Evolutionary conservation across 768 basidiomycete species (phyloP), one percentile per base, ranked within the genome.

Genomic region (Lactifluus pinguis): DNA sequence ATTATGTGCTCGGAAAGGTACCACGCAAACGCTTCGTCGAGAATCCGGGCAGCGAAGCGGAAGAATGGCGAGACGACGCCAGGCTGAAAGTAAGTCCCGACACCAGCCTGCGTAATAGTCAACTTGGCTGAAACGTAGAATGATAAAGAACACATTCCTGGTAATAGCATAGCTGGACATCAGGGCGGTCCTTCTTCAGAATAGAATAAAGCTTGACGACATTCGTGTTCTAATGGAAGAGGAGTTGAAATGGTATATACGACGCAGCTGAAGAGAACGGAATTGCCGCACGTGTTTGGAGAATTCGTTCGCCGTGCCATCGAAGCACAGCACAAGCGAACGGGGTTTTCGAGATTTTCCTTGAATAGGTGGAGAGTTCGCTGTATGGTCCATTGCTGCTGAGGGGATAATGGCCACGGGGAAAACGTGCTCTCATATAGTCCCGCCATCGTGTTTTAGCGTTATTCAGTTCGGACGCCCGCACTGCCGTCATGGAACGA

Each of bases 161-260:
- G 32, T 58, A 62, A 41, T 62, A 62, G 10, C 42, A 57, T 11
- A 59, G 29, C 44, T 58, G 61, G 7, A 45, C 13, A 10, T 80
- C 70, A 25, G 68, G 61, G 29, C 9, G 6, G 56, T 84, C 83
- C 69, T 83, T 87, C 72, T 80, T 78, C 39, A 92, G 76, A 32
- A 91, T 72, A 6, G 79, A 75, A 71, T 86, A 88, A 47, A 93
- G 75, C 67, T 83, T 83, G 56, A 86, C 83, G 39, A 87, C 79
- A 58, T 89, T 89, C 10, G 87, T 83, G 66, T 87, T 85, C 76
- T 81, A 57, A 25, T 25, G 25, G 25, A 25, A 25, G 19, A 4
- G 45, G 29, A 6, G 29, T 32, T 10, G 49, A 42, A 42, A 11
- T 15, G 53, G 13, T 48, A 21, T 32, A 11, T 36, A 21, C 30